Conservation (phyloP, 2,329 filamentous ascomycete species). For the Whalleya microplaca region DNA sequence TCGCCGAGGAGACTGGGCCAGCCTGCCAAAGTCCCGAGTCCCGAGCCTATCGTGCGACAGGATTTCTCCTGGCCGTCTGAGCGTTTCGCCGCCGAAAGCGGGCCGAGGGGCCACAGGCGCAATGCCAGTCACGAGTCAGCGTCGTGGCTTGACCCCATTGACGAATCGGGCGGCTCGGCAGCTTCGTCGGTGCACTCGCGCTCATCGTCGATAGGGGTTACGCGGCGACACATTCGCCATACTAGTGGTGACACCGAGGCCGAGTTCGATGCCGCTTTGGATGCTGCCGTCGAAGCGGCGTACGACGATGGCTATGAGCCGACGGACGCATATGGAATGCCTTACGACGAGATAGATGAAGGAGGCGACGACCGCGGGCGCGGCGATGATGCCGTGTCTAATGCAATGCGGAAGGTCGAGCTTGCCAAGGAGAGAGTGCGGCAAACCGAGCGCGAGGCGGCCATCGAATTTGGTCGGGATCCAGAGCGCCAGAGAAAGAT, state of each 20-base stretch:
- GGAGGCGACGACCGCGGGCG: slow-evolving; percentile 44
- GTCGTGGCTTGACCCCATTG: slow-evolving; percentile 93
- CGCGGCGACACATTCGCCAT: slow-evolving; percentile 70
- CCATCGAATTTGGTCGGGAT: slow-evolving; percentile 63
- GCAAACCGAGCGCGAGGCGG: slow-evolving; percentile 72
- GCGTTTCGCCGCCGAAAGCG: slow-evolving; percentile 27
- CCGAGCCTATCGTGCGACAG: slow-evolving; percentile 40
- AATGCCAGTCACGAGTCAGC: slow-evolving; percentile 78
- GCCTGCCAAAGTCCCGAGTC: slow-evolving; percentile 40
- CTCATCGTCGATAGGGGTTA: slow-evolving; percentile 70
- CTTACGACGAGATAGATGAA: slow-evolving; percentile 39
- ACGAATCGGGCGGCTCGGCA: slow-evolving; percentile 83
- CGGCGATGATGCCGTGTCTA: slow-evolving; percentile 52
- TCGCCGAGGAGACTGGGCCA: slow-evolving; percentile 66
- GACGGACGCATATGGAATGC: slow-evolving; percentile 53
- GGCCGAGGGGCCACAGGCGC: slow-evolving; percentile 48
- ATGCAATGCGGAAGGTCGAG: slow-evolving; percentile 69
- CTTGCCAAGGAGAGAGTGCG: slow-evolving; percentile 75
- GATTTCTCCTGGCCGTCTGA: slow-evolving; percentile 40
- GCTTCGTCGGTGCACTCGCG: slow-evolving; percentile 81
- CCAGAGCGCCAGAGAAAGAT: slow-evolving; percentile 56
- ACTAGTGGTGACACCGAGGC: slow-evolving; percentile 77
- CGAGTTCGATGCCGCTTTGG: slow-evolving; percentile 91
- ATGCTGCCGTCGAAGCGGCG: slow-evolving; percentile 93
- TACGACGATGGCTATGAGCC: slow-evolving; percentile 92